These are phyloP conservation scores for Amanita pseudoporphyria DNA, from an alignment of 768 basidiomycete species.

Conservation along the genomic window DNA sequence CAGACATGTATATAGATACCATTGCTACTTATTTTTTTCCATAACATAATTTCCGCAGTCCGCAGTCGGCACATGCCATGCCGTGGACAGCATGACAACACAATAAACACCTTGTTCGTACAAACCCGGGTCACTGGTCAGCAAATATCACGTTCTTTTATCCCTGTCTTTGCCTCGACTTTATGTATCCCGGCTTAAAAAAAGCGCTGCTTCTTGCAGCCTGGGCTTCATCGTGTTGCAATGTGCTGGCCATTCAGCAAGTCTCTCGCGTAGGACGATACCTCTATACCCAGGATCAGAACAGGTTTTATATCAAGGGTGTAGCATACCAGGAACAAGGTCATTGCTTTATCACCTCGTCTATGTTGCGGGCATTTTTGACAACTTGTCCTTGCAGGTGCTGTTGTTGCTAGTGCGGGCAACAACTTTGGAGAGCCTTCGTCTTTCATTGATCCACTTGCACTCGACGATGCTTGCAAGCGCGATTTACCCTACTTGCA, in stretches of 20 bases:
- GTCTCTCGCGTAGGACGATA: conserved; percentile 70
- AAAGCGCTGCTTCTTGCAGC: conserved; percentile 28
- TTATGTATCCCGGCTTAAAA: conserved; percentile 20
- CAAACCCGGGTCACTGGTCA: not conserved
- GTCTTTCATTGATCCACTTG: conserved; percentile 73
- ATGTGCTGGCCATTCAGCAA: conserved; percentile 55
- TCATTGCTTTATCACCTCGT: not conserved
- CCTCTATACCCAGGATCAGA: conserved; percentile 68
- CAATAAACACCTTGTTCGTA: no score
- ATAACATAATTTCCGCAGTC: not conserved
- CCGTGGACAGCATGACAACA: no score
- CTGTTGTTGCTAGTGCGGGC: conserved; percentile 33
- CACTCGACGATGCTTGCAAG: conserved; percentile 53
- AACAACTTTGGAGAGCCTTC: conserved; percentile 65
- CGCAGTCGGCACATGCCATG: no score
- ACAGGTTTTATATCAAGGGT: conserved; percentile 82
- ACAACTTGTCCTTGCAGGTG: conserved; percentile 18
- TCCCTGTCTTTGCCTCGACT: conserved; percentile 4
- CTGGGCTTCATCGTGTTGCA: conserved; percentile 30
- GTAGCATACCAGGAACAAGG: conserved; percentile 83
- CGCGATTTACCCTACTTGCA: conserved; percentile 76
- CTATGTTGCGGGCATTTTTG: not conserved
- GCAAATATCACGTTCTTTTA: conserved; percentile 5
- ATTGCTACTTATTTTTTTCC: not conserved
- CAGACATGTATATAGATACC: not conserved